Evolutionary conservation across 1,139 yeast genomes (phyloP), one percentile per base, ranked within the genome.

Genomic region (Yamadazyma dendronema): DNA sequence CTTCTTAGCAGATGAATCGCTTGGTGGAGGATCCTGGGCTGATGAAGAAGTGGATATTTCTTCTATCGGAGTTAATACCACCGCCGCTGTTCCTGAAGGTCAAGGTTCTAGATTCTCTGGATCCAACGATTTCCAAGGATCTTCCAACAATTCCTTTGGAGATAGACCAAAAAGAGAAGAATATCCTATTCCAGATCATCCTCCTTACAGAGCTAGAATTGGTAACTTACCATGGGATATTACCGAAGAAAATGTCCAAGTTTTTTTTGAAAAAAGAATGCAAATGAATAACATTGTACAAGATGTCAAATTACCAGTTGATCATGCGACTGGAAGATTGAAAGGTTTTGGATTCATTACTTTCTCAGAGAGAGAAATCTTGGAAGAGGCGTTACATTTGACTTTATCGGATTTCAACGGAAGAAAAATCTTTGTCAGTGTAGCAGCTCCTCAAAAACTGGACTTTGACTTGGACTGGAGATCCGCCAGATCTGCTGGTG

Each of bases 271-370:
- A 51, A 78, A 75, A 54, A 77, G 80, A 54, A 65, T 84, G 62
- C 72, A 68, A 50, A 57, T 69, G 30, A 46, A 51, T 9, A 77
- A 75, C 33, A 69, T 75, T 35, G 72, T 74, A 31, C 70, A 71
- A 34, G 80, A 85, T 40, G 75, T 89, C 43, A 72, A 72, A 46
- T 76, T 83, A 49, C 96, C 96, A 50, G 73, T 71, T 53, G 96
- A 87, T 61, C 29, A 26, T 8, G 64, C 62, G 43, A 72, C 65
- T 42, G 77, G 83, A 21, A 79, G 81, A 57, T 73, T 87, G 47
- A 83, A 79, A 59, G 96, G 96, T 30, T 84, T 80, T 61, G 98
- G 95, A 3, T 90, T 89, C 56, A 79, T 92, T 46, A 88, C 95
- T 37, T 84, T 89, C 54, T 63, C 63, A 30, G 79, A 79, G 47